A percentile compares a stretch with the other conserved stretches of the same genome.
Conservation (phyloP, 768 basidiomycete genomes). For the Leccinum longicurvipes region DNA sequence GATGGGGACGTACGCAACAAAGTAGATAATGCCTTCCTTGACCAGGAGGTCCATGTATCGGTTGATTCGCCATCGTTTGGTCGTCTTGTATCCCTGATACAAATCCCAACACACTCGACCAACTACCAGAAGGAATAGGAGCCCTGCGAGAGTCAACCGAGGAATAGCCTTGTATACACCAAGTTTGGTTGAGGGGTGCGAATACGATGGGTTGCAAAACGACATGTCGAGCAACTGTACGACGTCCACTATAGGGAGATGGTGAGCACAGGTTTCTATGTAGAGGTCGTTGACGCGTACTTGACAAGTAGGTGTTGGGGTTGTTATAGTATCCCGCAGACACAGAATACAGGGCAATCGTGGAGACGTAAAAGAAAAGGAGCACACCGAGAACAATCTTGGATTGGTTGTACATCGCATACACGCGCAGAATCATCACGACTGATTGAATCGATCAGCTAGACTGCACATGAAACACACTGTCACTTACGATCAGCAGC, state of each 20-base stretch:
- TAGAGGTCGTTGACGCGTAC: background rate
- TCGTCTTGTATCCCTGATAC: constrained; percentile 8
- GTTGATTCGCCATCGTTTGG: constrained; percentile 9
- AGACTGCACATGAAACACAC: background rate
- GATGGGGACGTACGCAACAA: constrained; percentile 12
- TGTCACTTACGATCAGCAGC: constrained; percentile 19
- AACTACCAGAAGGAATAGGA: constrained; percentile 11
- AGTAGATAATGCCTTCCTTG: constrained; percentile 18
- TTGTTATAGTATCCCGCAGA: constrained; percentile 1
- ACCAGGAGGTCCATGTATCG: constrained; percentile 12
- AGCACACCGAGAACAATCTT: constrained; percentile 13
- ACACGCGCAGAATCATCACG: constrained; percentile 24
- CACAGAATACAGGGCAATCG: background rate
- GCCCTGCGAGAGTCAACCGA: constrained; percentile 7
- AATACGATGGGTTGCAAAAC: constrained; percentile 6
- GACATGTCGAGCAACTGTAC: constrained; percentile 14
- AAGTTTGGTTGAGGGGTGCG: background rate
- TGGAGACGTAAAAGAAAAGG: constrained; percentile 10
- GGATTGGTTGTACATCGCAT: constrained; percentile 21
- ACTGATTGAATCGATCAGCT: constrained; percentile 5
- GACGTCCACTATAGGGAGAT: constrained; percentile 3
- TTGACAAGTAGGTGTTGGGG: constrained; percentile 4
- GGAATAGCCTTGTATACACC: constrained; percentile 12
- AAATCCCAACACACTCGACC: constrained; percentile 4
- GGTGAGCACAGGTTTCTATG: background rate